Evolutionary conservation across 2,329 filamentous ascomycete species (phyloP).

Genomic region (Exophiala viscosa): DNA sequence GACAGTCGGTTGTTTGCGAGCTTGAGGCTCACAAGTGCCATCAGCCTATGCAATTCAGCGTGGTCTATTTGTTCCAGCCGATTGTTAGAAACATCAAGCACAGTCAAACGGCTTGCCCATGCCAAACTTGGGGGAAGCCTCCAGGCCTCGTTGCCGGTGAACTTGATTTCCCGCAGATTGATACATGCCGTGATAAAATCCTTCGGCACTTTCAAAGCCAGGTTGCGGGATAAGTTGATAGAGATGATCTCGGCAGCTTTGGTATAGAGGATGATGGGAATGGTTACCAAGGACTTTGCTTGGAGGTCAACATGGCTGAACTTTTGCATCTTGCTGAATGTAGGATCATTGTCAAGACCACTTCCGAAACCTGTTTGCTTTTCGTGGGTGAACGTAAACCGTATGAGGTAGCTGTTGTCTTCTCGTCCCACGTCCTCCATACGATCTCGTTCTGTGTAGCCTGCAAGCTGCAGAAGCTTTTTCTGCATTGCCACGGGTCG

Average conservation of each 20-base stretch:
- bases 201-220: conserved; percentile 86
- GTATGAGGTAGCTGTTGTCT: conserved; percentile 94
- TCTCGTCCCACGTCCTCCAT: conserved; percentile 93
- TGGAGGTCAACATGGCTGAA: conserved; percentile 92
- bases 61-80: conserved; percentile 81
- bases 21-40: conserved; percentile 79
- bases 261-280: conserved; percentile 89
- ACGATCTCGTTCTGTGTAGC: conserved; percentile 79
- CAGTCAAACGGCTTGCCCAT: conserved; percentile 75
- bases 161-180: conserved; percentile 91
- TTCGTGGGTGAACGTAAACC: conserved; percentile 89
- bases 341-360: conserved; percentile 70
- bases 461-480: conserved; percentile 80
- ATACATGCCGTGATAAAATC: conserved; percentile 95
- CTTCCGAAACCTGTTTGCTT: conserved; percentile 78
- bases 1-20: conserved; percentile 89
- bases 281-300: conserved; percentile 85
- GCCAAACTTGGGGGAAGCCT: conserved; percentile 79
- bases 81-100: conserved; percentile 93
- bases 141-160: conserved; percentile 87
- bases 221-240: conserved; percentile 85
- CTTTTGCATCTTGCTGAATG: conserved; percentile 77
- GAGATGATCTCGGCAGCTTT: conserved; percentile 91
- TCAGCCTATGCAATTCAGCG: conserved; percentile 72
- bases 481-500: conserved; percentile 89